Conservation (phyloP, 768 basidiomycete genomes). For the Collybiopsis confluens region DNA sequence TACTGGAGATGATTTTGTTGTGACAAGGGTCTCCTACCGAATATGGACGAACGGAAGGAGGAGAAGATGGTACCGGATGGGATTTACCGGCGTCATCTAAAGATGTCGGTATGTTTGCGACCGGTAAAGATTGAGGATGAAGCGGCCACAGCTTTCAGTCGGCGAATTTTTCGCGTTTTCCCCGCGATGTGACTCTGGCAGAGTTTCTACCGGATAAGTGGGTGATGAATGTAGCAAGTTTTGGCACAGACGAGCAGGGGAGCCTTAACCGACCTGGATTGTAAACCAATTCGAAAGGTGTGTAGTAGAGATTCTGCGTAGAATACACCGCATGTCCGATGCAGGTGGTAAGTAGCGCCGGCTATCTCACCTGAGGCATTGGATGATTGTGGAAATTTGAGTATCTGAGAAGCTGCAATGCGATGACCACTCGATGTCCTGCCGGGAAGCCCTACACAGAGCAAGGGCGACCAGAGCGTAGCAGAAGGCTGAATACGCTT, state of each 20-base stretch:
- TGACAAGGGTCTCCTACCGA: constrained; percentile 5
- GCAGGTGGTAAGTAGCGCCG: neutral
- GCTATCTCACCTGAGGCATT: neutral
- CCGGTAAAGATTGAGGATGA: neutral
- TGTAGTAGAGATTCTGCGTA: neutral
- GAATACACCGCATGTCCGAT: neutral
- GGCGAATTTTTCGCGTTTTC: constrained; percentile 3
- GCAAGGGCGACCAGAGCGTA: too few species aligned
- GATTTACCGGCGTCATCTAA: neutral
- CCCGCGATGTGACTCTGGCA: neutral
- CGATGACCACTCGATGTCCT: neutral
- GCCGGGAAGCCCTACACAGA: neutral
- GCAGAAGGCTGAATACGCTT: neutral
- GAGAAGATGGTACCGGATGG: constrained; percentile 1
- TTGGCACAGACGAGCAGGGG: neutral
- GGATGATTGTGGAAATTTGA: neutral
- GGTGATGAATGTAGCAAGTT: neutral
- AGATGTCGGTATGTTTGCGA: too few species aligned
- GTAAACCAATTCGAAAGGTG: neutral
- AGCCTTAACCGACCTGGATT: neutral
- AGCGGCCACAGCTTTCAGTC: constrained; percentile 2
- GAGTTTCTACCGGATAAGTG: neutral
- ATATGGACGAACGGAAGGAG: neutral
- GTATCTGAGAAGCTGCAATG: neutral
- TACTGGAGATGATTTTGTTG: constrained; percentile 3